Evolutionary conservation across 2,329 filamentous ascomycete species (phyloP).

Genomic region (Pseudocercospora musae): DNA sequence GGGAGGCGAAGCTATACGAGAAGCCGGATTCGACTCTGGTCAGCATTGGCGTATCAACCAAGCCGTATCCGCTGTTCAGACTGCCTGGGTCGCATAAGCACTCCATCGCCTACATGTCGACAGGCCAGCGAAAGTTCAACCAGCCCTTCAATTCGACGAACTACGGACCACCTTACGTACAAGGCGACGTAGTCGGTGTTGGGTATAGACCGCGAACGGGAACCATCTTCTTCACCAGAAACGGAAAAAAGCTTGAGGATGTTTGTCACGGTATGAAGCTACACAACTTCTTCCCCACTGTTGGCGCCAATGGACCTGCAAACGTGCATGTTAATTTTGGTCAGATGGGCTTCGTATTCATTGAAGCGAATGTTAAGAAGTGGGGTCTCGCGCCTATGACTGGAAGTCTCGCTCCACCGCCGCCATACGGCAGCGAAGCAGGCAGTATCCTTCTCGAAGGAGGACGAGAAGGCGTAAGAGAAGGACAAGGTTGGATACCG

Average conservation of each 20-base stretch:
- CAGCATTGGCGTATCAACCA: conserved; percentile 91
- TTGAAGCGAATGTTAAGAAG: conserved; percentile 99
- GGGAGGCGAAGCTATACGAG: conserved; percentile 98
- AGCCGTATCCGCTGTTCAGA: conserved; percentile 92
- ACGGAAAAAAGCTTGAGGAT: conserved; percentile 95
- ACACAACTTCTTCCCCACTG: conserved; percentile 95
- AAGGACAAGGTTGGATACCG: conserved; percentile 55
- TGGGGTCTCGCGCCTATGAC: conserved; percentile 97
- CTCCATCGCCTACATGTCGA: conserved; percentile 87
- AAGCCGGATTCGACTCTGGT: conserved; percentile 86
- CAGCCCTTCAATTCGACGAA: conserved; percentile 79
- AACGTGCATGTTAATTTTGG: conserved; percentile 96
- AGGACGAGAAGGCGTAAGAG: conserved; percentile 56
- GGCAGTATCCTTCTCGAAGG: conserved; percentile 92
- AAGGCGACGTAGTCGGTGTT: conserved; percentile 93
- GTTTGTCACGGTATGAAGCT: conserved; percentile 88
- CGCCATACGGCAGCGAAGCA: conserved; percentile 94
- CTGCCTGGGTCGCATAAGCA: conserved; percentile 91
- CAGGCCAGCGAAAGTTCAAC: conserved; percentile 81
- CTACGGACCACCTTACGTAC: conserved; percentile 81
- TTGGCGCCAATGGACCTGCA: conserved; percentile 93
- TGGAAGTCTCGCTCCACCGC: conserved; percentile 88
- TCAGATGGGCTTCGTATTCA: conserved; percentile 96
- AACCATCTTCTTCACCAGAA: conserved; percentile 95
- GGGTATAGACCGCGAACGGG: conserved; percentile 93